Base-by-base conservation (phyloP, 257 asterid species). In the Solanum sejunctum region DNA sequence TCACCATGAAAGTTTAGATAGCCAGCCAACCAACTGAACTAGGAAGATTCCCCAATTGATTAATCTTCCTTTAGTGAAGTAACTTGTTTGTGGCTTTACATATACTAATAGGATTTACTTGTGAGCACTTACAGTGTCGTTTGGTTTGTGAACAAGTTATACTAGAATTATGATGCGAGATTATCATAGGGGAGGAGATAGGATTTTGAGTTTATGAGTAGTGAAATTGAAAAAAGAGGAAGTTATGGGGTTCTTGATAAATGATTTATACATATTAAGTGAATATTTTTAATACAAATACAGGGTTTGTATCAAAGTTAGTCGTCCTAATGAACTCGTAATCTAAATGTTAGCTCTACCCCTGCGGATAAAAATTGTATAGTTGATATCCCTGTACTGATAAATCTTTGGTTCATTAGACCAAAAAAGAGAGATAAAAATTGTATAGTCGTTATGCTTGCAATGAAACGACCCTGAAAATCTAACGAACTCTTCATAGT, bases 1-100 rank as follows among this genome's bases (percentile, higher is more conserved):
- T 3, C 3, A 60, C 21, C 16, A 0, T 10, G 67, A 60, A 60
- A 60, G 16, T 60, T n/a, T 10, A n/a, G 1, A 0, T 0, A 60
- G 36, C 5, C 0, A 60, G 16, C 5, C 0, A 60, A 60, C 32
- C 16, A 60, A 5, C 16, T 57, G 67, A 0, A 9, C 3, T 60
- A 60, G 5, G n/a, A 26, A n/a, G 8, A 21, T 60, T 60, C 16
- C 16, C 1, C 6, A 60, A 21, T 60, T 23, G 26, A 15, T 52
- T 80, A 17, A 69, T 69, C 36, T 75, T 12, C 63, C 56, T 71
- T 32, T 39, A 52, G 41, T 80, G 72, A 26, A 21, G n/a, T 36
- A 23, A 11, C 12, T 52, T 18, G 4, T 70, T 1, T 56, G 69
- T 61, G 39, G 36, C 36, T 45, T 12, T 60, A 7, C 41, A 1